phyloP scores from a whole-genome alignment of 148 eudicot species.

The Rhododendron simsii region DNA sequence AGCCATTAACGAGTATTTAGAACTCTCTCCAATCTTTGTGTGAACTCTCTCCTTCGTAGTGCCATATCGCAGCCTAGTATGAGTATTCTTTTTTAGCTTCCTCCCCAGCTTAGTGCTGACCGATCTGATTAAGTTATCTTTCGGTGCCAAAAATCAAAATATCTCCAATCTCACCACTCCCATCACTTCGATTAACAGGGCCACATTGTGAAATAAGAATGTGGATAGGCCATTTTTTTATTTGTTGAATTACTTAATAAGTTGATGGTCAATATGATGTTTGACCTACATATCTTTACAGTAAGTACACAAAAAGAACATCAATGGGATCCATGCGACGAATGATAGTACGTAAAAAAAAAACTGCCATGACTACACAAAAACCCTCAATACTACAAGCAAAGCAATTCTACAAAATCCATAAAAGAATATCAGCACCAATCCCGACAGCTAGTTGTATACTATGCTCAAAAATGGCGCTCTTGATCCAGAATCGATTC shows the following conservation, averaged over 20 bases:
- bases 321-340: background rate
- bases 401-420: background rate
- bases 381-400: background rate
- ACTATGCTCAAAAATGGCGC: background rate
- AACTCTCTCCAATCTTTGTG: background rate
- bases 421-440: background rate
- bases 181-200: background rate
- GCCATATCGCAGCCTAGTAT: background rate
- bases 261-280: background rate
- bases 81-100: background rate
- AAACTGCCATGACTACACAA: background rate
- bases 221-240: background rate
- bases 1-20: background rate
- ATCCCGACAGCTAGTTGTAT: background rate
- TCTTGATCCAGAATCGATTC: background rate
- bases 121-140: background rate
- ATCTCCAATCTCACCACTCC: background rate
- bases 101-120: background rate
- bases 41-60: background rate
- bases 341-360: background rate
- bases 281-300: background rate
- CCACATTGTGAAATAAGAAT: background rate
- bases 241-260: background rate
- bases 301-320: background rate
- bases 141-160: background rate